phyloP scores from a whole-genome alignment of 208 protist species.

The Trypanosoma platydactyli region DNA sequence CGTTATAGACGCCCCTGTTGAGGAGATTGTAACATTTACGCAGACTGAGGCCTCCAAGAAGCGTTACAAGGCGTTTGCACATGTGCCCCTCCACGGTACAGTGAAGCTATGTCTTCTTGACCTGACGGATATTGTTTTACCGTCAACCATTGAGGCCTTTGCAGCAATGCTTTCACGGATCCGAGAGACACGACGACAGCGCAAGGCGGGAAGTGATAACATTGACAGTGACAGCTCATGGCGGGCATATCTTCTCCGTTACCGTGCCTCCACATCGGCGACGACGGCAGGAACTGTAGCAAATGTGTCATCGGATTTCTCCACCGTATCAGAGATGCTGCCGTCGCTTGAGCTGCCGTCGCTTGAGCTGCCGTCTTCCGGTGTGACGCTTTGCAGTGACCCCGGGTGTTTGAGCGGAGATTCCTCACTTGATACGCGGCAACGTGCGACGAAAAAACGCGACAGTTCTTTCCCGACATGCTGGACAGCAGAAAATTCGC shows the following conservation, averaged over 20 bases:
- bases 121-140: conserved; percentile 54
- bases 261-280: conserved; percentile 22
- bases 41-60: conserved; percentile 65
- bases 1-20: conserved; percentile 47
- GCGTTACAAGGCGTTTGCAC: conserved; percentile 80
- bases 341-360: conserved; percentile 61
- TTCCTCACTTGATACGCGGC: conserved; percentile 59
- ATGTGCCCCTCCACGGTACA: conserved; percentile 79
- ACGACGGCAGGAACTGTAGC: not conserved
- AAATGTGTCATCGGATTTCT: conserved; percentile 40
- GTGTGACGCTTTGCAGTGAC: conserved; percentile 31
- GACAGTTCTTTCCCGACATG: conserved; percentile 9
- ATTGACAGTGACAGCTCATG: conserved; percentile 53
- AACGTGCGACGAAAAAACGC: conserved; percentile 64
- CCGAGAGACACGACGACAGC: conserved; percentile 35
- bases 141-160: conserved; percentile 59
- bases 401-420: conserved; percentile 43
- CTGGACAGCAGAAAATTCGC: conserved; percentile 18
- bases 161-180: conserved; percentile 38
- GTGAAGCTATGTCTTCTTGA: conserved; percentile 77
- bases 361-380: conserved; percentile 52
- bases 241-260: conserved; percentile 65
- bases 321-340: conserved; percentile 52
- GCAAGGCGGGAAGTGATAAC: conserved; percentile 21
- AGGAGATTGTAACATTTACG: conserved; percentile 66